phyloP scores from a whole-genome alignment of 1,284 basidiomycete species.

The Mycena sp. region DNA sequence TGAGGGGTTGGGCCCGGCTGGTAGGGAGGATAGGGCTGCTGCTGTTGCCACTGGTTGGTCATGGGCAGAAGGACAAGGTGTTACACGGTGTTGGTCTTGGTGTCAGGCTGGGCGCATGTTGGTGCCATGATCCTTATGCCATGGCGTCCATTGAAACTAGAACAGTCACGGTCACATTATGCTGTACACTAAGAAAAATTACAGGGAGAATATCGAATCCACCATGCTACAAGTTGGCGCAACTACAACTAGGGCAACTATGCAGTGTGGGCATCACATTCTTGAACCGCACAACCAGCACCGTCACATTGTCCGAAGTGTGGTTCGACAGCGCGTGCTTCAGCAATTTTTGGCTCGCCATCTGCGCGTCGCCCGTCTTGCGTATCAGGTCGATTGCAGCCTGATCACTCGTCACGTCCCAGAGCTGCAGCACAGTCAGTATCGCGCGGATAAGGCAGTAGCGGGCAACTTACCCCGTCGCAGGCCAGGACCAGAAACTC shows the following conservation, averaged over 20 bases:
- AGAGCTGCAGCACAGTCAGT: slow-evolving; percentile 70
- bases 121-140: too few species aligned
- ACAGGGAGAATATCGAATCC: too few species aligned
- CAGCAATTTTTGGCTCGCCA: slow-evolving; percentile 82
- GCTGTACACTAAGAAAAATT: slow-evolving; percentile 12
- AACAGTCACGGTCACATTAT: not conserved
- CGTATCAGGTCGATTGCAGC: slow-evolving; percentile 89
- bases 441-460: slow-evolving; percentile 15
- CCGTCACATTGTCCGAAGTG: slow-evolving; percentile 93
- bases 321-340: slow-evolving; percentile 89
- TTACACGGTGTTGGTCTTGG: too few species aligned
- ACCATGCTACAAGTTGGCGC: too few species aligned
- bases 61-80: slow-evolving; percentile 13
- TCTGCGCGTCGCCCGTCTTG: slow-evolving; percentile 81
- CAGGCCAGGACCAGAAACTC: slow-evolving; percentile 97
- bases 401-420: slow-evolving; percentile 97
- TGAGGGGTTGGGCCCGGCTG: slow-evolving; percentile 20
- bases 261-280: not conserved
- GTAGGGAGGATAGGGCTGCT: slow-evolving; percentile 13
- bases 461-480: slow-evolving; percentile 82
- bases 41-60: slow-evolving; percentile 13
- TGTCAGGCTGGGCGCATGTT: too few species aligned
- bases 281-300: slow-evolving; percentile 79
- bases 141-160: too few species aligned
- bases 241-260: too few species aligned